Evolutionary conservation across 176 grass and related monocot genomes (phyloP).

Genomic region (Lolium multiflorum): DNA sequence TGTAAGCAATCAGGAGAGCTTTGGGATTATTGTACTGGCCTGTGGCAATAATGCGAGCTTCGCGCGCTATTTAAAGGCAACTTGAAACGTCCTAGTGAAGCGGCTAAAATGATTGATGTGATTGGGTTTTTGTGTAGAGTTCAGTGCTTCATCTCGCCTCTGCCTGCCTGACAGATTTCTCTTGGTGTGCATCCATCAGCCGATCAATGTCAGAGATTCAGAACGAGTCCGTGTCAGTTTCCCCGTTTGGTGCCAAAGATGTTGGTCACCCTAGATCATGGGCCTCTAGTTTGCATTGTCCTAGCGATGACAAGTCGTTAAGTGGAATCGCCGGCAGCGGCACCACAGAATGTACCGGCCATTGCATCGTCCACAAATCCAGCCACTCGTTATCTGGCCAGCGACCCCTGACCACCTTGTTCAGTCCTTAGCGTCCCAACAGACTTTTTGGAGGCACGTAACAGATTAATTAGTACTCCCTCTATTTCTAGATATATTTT

Average conservation of each 20-base stretch:
- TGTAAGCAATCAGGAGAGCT: neutral
- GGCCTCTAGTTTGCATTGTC: neutral
- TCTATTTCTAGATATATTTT: too few species aligned
- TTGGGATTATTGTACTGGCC: neutral
- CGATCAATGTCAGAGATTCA: neutral
- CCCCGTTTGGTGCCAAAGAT: neutral
- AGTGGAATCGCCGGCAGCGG: neutral
- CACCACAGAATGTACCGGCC: neutral
- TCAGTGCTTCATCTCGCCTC: neutral
- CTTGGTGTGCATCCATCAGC: neutral
- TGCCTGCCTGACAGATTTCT: slow-evolving; percentile 12
- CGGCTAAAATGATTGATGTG: slow-evolving; percentile 2
- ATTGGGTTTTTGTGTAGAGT: neutral
- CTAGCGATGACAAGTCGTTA: neutral
- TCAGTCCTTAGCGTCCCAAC: too few species aligned
- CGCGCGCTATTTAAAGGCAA: slow-evolving; percentile 44
- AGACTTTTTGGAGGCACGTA: too few species aligned
- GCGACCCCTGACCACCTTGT: too few species aligned
- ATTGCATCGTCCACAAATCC: too few species aligned
- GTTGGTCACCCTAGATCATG: neutral
- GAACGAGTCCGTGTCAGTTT: too few species aligned
- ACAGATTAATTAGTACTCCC: too few species aligned
- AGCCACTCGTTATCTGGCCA: too few species aligned
- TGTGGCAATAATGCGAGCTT: slow-evolving; percentile 43
- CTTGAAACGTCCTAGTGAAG: neutral